These are phyloP conservation scores for Leishmania martiniquensis DNA, from an alignment of 208 protist genomes.

Conservation along the genomic window DNA sequence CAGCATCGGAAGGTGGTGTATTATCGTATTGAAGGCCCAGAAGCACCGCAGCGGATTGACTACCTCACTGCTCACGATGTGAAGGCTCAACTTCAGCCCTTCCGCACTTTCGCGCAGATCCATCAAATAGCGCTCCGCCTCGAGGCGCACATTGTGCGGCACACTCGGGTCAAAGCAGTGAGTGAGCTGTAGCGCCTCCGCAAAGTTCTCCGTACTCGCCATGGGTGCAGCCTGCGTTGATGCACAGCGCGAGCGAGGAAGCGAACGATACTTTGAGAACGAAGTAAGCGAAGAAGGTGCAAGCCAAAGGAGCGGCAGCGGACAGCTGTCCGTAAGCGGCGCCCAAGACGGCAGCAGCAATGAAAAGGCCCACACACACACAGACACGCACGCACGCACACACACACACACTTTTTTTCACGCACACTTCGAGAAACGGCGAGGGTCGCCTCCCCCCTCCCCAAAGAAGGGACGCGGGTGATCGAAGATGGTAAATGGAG, in stretches of 20 bases:
- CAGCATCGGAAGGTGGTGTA: conserved; percentile 62
- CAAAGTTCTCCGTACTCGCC: conserved; percentile 53
- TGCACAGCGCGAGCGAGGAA: not conserved
- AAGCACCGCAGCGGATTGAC: conserved; percentile 68
- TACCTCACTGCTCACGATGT: conserved; percentile 73
- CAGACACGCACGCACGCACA: not conserved
- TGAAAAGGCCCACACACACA: conserved; percentile 1
- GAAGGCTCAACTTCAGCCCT: conserved; percentile 68
- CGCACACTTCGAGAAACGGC: too few relatives aligned
- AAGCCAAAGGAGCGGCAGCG: too few relatives aligned
- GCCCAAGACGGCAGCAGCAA: conserved; percentile 4
- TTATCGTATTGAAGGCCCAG: conserved; percentile 87
- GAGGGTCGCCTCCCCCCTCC: too few relatives aligned
- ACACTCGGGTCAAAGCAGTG: conserved; percentile 52
- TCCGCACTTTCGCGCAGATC: conserved; percentile 54
- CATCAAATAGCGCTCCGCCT: conserved; percentile 81
- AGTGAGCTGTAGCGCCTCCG: conserved; percentile 63
- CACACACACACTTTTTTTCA: too few relatives aligned
- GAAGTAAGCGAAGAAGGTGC: not conserved
- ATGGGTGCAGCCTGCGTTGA: not conserved
- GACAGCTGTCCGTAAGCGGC: not conserved
- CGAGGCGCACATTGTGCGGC: conserved; percentile 35
- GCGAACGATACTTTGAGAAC: not conserved
- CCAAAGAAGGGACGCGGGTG: too few relatives aligned
- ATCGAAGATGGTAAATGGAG: too few relatives aligned